phyloP scores from a whole-genome alignment of 768 basidiomycete species.

The Leccinum variicolor region DNA sequence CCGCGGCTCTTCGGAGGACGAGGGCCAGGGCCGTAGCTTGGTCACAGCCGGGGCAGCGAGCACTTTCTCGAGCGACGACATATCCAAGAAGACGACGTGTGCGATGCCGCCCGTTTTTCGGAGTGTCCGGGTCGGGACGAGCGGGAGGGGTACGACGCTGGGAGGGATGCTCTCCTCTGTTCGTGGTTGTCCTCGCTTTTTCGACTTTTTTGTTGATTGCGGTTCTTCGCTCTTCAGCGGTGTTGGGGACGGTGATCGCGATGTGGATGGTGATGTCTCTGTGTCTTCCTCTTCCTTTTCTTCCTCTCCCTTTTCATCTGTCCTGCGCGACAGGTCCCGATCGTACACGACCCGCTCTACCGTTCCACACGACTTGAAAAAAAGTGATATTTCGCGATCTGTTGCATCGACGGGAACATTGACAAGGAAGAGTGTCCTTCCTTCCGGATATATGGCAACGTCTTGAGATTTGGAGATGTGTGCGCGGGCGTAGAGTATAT shows the following conservation, averaged over 20 bases:
- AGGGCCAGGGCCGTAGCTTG: conserved; percentile 44
- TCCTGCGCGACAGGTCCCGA: conserved; percentile 34
- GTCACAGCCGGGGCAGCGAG: conserved; percentile 43
- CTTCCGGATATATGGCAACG: conserved; percentile 37
- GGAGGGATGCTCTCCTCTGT: conserved; percentile 36
- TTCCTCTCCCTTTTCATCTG: conserved; percentile 33
- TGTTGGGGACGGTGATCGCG: not conserved
- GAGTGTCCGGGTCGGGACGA: conserved; percentile 48
- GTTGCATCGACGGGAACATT: conserved; percentile 89
- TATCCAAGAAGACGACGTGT: conserved; percentile 71
- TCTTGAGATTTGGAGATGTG: conserved; percentile 51
- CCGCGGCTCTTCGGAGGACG: conserved; percentile 61
- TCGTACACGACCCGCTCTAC: conserved; percentile 75
- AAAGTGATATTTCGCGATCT: conserved; percentile 67
- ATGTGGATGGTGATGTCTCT: not conserved
- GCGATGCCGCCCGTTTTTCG: conserved; percentile 64
- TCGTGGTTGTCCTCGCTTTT: conserved; percentile 25
- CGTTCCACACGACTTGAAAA: conserved; percentile 78
- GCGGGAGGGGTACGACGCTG: conserved; percentile 59
- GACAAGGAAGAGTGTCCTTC: conserved; percentile 81
- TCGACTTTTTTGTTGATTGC: conserved; percentile 26
- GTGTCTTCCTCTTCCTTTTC: conserved; percentile 8
- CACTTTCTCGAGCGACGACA: conserved; percentile 66
- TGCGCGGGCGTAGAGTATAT: conserved; percentile 74
- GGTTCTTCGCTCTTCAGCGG: conserved; percentile 6